Conservation (phyloP, 116 monocot species). For the Trichopus zeylanicus region DNA sequence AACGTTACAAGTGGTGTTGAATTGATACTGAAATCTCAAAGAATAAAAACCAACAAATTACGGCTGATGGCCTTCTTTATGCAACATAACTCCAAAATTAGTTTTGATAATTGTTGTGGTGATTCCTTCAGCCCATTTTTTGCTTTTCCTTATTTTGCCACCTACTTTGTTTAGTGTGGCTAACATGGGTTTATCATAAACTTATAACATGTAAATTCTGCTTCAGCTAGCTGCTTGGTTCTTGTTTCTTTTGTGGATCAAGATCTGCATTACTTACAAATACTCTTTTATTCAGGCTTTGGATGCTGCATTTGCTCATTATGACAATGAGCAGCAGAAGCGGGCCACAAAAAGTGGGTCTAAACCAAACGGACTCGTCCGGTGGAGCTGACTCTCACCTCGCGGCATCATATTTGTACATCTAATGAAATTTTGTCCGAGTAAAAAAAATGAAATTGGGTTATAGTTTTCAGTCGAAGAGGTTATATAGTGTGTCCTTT, state of each 20-base stretch:
- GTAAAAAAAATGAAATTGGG: too few species aligned
- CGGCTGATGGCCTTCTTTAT: too few species aligned
- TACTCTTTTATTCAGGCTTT: conserved; percentile 41
- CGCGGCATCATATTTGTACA: background rate
- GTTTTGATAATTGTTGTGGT: too few species aligned
- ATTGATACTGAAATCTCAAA: background rate
- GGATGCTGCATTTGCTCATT: conserved; percentile 91
- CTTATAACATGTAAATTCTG: background rate
- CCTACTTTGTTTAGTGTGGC: too few species aligned
- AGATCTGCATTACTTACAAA: background rate
- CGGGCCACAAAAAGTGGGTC: conserved; percentile 23
- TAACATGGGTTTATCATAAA: too few species aligned
- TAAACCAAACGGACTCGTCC: conserved; percentile 42
- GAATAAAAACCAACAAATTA: background rate
- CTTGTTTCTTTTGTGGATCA: background rate
- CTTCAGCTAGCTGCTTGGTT: background rate
- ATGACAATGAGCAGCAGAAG: conserved; percentile 67
- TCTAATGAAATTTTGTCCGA: conserved; percentile 9
- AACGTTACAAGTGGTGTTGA: background rate
- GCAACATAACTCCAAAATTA: too few species aligned
- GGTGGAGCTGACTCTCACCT: background rate
- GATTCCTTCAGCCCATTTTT: too few species aligned
- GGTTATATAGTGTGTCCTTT: too few species aligned
- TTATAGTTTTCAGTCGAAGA: too few species aligned
- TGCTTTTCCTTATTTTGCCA: too few species aligned